Percentiles rank a stretch among this genome's conserved stretches.
These are phyloP conservation scores for Xylaria bambusicola DNA, from an alignment of 495 filamentous ascomycete species.

Conservation along the genomic window DNA sequence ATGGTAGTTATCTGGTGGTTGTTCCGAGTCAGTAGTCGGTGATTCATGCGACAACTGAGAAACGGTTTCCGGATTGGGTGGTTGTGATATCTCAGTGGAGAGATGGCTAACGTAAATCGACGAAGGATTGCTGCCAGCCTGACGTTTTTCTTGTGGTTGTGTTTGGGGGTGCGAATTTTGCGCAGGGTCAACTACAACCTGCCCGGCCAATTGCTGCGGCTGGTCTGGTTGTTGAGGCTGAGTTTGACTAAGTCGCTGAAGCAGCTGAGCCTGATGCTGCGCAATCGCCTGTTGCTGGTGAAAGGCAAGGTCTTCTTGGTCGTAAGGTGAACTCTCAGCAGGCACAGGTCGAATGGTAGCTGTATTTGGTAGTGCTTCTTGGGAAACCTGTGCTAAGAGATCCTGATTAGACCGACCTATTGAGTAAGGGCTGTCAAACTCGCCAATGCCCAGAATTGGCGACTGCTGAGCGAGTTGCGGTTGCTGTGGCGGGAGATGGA, in stretches of 20 bases:
- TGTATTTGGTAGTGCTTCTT: conserved; percentile 39
- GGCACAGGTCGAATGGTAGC: conserved; percentile 39
- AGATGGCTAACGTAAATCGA: conserved; percentile 39
- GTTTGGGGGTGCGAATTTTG: conserved; percentile 38
- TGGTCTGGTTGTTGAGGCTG: conserved; percentile 24
- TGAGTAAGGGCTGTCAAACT: conserved; percentile 40
- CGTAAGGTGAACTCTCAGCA: conserved; percentile 41
- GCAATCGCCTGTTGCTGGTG: conserved; percentile 44
- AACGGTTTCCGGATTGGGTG: conserved; percentile 54
- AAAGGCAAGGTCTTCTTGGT: conserved; percentile 39
- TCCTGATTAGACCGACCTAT: conserved; percentile 41
- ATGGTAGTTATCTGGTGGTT: conserved; percentile 38
- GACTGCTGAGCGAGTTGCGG: conserved; percentile 28
- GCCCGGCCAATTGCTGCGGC: conserved; percentile 39
- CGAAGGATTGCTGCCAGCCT: conserved; percentile 32
- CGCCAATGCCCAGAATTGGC: conserved; percentile 46
- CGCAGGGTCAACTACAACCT: conserved; percentile 33
- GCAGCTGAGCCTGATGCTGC: conserved; percentile 41
- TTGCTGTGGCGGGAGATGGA: conserved; percentile 4
- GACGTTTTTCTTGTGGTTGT: conserved; percentile 40
- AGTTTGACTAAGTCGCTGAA: conserved; percentile 30
- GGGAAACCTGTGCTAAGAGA: conserved; percentile 40
- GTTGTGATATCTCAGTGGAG: conserved; percentile 39
- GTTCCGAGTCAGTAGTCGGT: conserved; percentile 46
- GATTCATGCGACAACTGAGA: conserved; percentile 67